phyloP scores from a whole-genome alignment of 345 rosid genomes.

The Angophora floribunda region DNA sequence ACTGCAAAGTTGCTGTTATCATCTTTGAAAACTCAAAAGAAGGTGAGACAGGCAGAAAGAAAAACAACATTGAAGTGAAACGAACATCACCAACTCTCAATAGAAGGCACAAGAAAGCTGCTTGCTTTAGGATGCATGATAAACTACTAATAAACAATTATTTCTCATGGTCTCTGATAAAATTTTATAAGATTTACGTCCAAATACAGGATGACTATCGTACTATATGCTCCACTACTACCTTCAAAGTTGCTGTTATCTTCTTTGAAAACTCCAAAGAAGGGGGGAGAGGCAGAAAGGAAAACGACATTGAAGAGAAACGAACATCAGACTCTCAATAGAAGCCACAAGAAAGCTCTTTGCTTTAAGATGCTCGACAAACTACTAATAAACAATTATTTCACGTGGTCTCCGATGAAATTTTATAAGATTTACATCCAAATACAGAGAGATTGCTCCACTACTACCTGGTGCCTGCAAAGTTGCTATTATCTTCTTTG shows the following conservation, averaged over 20 bases:
- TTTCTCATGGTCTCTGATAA: not conserved
- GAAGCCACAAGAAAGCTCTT: not conserved
- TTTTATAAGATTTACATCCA: not conserved
- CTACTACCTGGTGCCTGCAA: not conserved
- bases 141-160: not conserved
- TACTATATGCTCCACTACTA: not conserved
- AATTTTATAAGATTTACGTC: not conserved
- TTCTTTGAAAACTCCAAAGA: not conserved
- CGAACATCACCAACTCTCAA: not conserved
- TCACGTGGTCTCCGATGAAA: not conserved
- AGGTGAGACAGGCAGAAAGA: not conserved
- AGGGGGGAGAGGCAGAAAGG: not conserved
- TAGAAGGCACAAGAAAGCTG: not conserved
- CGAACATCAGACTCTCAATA: not conserved
- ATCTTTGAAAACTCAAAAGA: no score
- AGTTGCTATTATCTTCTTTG: not conserved
- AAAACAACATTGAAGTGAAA: not conserved
- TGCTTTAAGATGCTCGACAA: not conserved
- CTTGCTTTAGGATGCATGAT: not conserved
- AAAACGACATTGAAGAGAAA: not conserved
- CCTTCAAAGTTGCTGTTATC: not conserved
- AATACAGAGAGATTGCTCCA: not conserved
- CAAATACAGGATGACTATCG: accelerated
- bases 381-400: not conserved
- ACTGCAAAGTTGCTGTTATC: not conserved